Base-by-base conservation (phyloP, 2,329 filamentous ascomycete genomes). In the Epichloe sibirici region DNA sequence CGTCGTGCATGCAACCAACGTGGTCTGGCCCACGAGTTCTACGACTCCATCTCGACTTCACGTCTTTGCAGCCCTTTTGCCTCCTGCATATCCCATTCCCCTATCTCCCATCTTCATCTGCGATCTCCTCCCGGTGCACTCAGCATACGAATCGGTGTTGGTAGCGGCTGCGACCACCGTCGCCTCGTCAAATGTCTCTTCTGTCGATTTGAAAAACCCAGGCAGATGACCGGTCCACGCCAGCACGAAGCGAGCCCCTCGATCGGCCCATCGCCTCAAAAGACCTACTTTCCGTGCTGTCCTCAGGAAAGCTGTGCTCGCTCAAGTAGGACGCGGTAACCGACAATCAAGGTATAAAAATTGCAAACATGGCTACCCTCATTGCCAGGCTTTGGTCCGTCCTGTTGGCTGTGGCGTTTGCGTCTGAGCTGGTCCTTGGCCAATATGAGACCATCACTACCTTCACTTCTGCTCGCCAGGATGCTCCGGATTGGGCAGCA, bases 401-500 rank as follows among this genome's bases (percentile, higher is more conserved):
- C 13, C 35, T 57, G 34, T 45, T 59, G 45, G 35, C 60, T 23
- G 37, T 59, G 43, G 51, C 53, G 17, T 38, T 65, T 38, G 65
- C 60, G 53, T 62, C 62, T 51, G 62, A 63, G 51, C 56, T 65
- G 48, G 62, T 59, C 23, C 47, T 67, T 54, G 65, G 66, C 44
- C 62, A 69, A 51, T 55, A 66, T 48, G 59, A 63, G 39, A 8
- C 23, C 37, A 61, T 65, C 52, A 63, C 62, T 49, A 49, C 55
- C 34, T 51, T 53, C n/a, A 72, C 69, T 35, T 63, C 66, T 25
- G 57, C 67, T 11, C 59, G 69, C 53, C 56, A 58, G 38, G 62
- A 69, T 2, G 59, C 70, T 0, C 69, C 71, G 3, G 58, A 62
- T 34, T 74, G 69, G 71, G 66, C 70, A 51, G 51, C 61, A 3